Evolutionary conservation across 2,329 filamentous ascomycete genomes (phyloP).

Genomic region (Fusarium neocosmosporiellum): DNA sequence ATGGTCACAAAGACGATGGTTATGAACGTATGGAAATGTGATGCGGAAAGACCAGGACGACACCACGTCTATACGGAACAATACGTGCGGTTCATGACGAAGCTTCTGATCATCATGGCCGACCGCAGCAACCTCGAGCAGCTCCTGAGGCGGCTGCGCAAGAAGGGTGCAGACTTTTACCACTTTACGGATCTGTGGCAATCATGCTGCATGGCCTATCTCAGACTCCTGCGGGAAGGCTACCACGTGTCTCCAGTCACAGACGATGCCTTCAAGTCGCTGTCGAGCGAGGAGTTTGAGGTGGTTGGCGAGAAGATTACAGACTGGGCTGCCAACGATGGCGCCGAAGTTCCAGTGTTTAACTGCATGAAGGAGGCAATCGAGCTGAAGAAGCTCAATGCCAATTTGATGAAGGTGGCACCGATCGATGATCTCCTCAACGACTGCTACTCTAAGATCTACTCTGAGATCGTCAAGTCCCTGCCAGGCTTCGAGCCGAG

Average conservation of each 20-base stretch:
- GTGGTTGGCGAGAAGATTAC: conserved; percentile 65
- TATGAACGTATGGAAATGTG: conserved; percentile 94
- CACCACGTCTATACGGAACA: conserved; percentile 93
- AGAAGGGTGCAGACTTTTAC: conserved; percentile 81
- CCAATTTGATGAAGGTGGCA: conserved; percentile 84
- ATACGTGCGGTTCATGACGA: conserved; percentile 85
- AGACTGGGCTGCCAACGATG: conserved; percentile 62
- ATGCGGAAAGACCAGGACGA: conserved; percentile 82
- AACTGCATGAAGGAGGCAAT: conserved; percentile 68
- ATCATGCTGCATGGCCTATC: conserved; percentile 64
- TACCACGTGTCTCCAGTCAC: conserved; percentile 58
- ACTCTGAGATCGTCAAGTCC: conserved; percentile 71
- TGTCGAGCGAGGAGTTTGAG: conserved; percentile 67
- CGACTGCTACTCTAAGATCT: conserved; percentile 86
- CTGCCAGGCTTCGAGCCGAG: conserved; percentile 64
- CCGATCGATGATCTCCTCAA: conserved; percentile 93
- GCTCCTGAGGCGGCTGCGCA: conserved; percentile 81
- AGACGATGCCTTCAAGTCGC: conserved; percentile 67
- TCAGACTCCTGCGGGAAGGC: conserved; percentile 62
- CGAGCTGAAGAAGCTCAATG: conserved; percentile 79
- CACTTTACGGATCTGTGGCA: conserved; percentile 72
- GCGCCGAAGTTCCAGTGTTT: conserved; percentile 55
- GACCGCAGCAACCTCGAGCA: conserved; percentile 83
- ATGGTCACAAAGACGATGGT: conserved; percentile 95
- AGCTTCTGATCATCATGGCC: conserved; percentile 77